A percentile compares a stretch with the other conserved stretches of the same genome.
Conservation (phyloP, 257 asterid species). For the Buddleja alternifolia region DNA sequence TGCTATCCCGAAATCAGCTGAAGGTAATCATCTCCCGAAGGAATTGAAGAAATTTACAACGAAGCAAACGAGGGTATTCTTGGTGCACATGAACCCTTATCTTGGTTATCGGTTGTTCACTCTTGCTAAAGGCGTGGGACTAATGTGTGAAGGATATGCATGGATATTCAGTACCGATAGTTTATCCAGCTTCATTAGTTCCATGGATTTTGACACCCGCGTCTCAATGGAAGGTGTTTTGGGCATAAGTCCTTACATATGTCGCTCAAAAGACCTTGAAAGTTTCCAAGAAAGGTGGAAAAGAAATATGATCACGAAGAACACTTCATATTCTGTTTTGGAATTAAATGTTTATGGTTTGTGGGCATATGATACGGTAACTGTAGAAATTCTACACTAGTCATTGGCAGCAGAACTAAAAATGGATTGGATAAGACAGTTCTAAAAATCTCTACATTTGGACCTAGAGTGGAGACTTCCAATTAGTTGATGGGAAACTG, state of each 20-base stretch:
- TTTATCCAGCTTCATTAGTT: constrained; percentile 40
- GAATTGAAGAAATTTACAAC: constrained; percentile 30
- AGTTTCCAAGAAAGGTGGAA: constrained; percentile 45
- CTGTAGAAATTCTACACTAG: constrained; percentile 32
- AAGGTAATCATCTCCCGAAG: constrained; percentile 31
- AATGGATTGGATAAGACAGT: constrained; percentile 21
- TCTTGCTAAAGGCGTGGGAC: constrained; percentile 31
- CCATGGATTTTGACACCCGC: constrained; percentile 30
- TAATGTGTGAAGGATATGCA: constrained; percentile 51
- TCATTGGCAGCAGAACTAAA: background rate
- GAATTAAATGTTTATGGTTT: constrained; percentile 41
- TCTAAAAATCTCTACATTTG: constrained; percentile 43
- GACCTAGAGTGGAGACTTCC: constrained; percentile 55
- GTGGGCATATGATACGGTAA: constrained; percentile 51
- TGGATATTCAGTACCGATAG: constrained; percentile 53
- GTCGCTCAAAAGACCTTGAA: constrained; percentile 21
- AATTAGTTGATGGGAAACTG: constrained; percentile 40
- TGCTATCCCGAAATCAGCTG: constrained; percentile 37
- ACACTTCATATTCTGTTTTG: background rate
- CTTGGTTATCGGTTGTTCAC: constrained; percentile 43
- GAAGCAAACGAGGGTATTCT: constrained; percentile 47
- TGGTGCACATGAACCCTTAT: constrained; percentile 54
- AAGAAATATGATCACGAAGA: constrained; percentile 26
- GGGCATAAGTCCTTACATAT: constrained; percentile 46
- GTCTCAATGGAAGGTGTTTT: constrained; percentile 52